Evolutionary conservation across 2,329 filamentous ascomycete genomes (phyloP), one percentile per base, ranked within the genome.

Genomic region (Scedosporium dehoogii): DNA sequence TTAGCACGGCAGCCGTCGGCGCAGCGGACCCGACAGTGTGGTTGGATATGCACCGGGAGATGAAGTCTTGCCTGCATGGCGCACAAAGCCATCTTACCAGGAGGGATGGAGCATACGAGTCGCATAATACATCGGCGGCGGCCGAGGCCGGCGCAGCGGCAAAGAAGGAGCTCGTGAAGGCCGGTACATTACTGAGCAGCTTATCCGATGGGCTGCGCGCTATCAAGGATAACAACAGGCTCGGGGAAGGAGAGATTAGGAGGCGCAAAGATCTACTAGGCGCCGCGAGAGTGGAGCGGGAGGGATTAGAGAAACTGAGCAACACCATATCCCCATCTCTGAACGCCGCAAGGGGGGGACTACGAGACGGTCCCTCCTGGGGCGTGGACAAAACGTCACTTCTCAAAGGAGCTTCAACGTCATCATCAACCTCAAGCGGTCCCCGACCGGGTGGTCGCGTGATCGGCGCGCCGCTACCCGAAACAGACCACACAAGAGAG

Each of bases 401-500:
- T 67, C 58, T 69, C 69, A 21, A 67, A 69, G 4, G 66, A 66
- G 44, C 65, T 64, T n/a, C 27, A 41, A n/a, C 63, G 63, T 14
- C 65, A 60, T 63, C 27, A 64, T 65, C 27, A 6, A 14, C 21
- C 74, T 42, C 74, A 80, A 63, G 81, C 78, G 67, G 78, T 73
- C 71, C 68, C 62, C 64, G 68, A 59, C 68, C 72, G 1, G 76
- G 81, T 1, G 84, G 89, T 1, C 79, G 90, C 51, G 88, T 92
- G 3, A 77, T 93, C 0, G 90, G 90, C 1, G 87, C 82, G 0
- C 88, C 89, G 1, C 75, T 88, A 2, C 82, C 86, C 1, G 90
- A 96, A 74, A 92, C 89, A 16, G 86, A 90, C 63, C 83, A 85
- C 65, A 93, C 90, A 53, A 76, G 90, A 12, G 89, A 93, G 72